Evolutionary conservation across 2,329 filamentous ascomycete genomes (phyloP).

Genomic region (Microsporum ferrugineum): DNA sequence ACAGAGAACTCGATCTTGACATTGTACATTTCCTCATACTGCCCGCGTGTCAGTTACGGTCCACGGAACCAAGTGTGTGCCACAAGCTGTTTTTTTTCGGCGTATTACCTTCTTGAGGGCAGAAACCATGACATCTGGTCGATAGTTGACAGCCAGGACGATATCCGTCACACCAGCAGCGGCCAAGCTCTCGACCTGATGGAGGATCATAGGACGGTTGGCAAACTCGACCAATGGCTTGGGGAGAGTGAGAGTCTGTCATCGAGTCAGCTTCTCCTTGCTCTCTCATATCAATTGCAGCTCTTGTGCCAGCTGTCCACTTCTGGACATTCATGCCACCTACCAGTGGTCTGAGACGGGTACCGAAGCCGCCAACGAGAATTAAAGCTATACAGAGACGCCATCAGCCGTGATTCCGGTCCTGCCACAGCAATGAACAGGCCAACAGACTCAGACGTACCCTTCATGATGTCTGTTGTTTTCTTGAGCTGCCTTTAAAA

Average conservation of each 20-base stretch:
- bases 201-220: conserved; percentile 98
- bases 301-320: not conserved
- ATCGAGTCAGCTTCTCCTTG: conserved; percentile 4
- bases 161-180: conserved; percentile 93
- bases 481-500: not conserved
- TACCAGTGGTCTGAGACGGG: conserved; percentile 91
- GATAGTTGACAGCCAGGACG: conserved; percentile 96
- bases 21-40: conserved; percentile 86
- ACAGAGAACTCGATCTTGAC: conserved; percentile 96
- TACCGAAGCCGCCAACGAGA: conserved; percentile 98
- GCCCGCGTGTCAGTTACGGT: not conserved
- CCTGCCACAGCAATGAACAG: not conserved
- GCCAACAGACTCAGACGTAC: conserved; percentile 21
- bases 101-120: conserved; percentile 66
- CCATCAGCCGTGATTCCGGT: conserved; percentile 15
- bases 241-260: conserved; percentile 83
- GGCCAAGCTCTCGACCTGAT: conserved; percentile 92
- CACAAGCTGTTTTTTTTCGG: too few species aligned
- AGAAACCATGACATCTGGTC: conserved; percentile 93
- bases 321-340: conserved; percentile 27
- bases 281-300: not conserved
- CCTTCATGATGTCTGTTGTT: conserved; percentile 31
- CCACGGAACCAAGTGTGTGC: too few species aligned
- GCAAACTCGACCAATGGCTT: conserved; percentile 97
- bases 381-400: conserved; percentile 60